Conservation (phyloP, 352 stramenopile species). For the Pythium pectinolyticum region DNA sequence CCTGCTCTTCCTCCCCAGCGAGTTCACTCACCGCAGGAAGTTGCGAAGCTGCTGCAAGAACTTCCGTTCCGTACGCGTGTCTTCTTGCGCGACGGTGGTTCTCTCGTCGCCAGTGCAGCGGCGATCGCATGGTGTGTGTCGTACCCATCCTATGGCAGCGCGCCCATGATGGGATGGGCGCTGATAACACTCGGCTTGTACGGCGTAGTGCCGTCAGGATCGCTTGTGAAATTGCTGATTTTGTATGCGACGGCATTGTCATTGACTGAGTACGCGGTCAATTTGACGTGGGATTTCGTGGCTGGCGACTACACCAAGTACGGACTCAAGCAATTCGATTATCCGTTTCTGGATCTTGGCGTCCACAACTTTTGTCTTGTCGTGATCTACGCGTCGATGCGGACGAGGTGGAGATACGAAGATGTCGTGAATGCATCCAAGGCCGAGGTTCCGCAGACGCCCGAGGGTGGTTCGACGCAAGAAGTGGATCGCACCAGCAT, state of each 20-base stretch:
- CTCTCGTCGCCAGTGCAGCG: conserved; percentile 62
- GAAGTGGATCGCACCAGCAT: conserved; percentile 24
- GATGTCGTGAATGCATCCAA: conserved; percentile 49
- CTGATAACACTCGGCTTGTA: conserved; percentile 73
- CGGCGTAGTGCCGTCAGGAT: conserved; percentile 33
- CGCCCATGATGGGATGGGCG: conserved; percentile 59
- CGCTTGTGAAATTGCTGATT: conserved; percentile 66
- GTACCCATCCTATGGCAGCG: conserved; percentile 79
- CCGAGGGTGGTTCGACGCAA: background rate
- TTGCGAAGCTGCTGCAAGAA: conserved; percentile 45
- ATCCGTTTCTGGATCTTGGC: conserved; percentile 71
- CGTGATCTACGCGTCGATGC: conserved; percentile 80
- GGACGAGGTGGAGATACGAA: conserved; percentile 73
- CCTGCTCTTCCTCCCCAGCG: background rate
- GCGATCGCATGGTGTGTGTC: conserved; percentile 78
- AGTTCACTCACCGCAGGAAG: conserved; percentile 1
- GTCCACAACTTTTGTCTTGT: conserved; percentile 75
- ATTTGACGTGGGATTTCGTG: conserved; percentile 60
- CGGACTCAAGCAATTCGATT: conserved; percentile 68
- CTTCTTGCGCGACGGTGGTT: conserved; percentile 67
- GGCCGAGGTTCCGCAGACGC: background rate
- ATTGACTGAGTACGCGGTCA: conserved; percentile 63
- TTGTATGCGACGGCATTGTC: conserved; percentile 56
- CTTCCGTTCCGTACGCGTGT: conserved; percentile 65
- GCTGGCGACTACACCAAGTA: conserved; percentile 51